Percentiles rank a stretch among this genome's conserved stretches.
Conservation (phyloP, 2,329 filamentous ascomycete species). For the Lachnum nothofagi region DNA sequence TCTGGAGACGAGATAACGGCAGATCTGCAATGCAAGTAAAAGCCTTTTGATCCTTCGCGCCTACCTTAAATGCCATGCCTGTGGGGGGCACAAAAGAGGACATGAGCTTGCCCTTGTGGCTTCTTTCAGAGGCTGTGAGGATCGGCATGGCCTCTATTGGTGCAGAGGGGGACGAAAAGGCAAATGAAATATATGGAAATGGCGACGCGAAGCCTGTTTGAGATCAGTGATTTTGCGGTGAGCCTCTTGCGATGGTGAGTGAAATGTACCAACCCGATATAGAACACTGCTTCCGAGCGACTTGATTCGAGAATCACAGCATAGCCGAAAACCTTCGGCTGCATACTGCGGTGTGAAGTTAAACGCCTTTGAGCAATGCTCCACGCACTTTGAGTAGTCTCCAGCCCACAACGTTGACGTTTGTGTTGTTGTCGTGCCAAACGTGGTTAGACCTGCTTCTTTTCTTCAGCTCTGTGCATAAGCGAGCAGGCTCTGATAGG, state of each 20-base stretch:
- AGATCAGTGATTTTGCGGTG: background rate
- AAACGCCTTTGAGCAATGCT: background rate
- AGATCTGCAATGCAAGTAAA: slow-evolving; percentile 15
- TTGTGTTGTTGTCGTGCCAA: slow-evolving; percentile 15
- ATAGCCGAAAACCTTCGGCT: background rate
- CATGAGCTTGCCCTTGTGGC: slow-evolving; percentile 8
- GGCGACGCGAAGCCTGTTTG: background rate
- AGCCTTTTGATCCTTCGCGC: slow-evolving; percentile 19
- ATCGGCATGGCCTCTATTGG: slow-evolving; percentile 23
- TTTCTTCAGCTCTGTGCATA: background rate
- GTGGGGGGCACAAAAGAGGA: too few species aligned
- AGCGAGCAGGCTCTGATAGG: slow-evolving; percentile 5
- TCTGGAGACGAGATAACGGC: slow-evolving; percentile 17
- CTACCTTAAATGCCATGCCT: slow-evolving; percentile 3
- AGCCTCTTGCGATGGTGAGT: background rate
- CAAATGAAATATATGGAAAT: background rate
- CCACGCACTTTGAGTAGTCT: too few species aligned
- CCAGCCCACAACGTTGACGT: too few species aligned
- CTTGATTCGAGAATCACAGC: slow-evolving; percentile 8
- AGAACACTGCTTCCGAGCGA: slow-evolving; percentile 8
- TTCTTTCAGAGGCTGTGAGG: slow-evolving; percentile 18
- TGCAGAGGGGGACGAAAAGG: background rate
- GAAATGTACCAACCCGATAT: slow-evolving; percentile 1
- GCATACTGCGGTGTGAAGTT: slow-evolving; percentile 11
- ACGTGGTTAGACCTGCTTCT: slow-evolving; percentile 12